phyloP scores from a whole-genome alignment of 1,284 basidiomycete genomes.

The Boletus calvinii region DNA sequence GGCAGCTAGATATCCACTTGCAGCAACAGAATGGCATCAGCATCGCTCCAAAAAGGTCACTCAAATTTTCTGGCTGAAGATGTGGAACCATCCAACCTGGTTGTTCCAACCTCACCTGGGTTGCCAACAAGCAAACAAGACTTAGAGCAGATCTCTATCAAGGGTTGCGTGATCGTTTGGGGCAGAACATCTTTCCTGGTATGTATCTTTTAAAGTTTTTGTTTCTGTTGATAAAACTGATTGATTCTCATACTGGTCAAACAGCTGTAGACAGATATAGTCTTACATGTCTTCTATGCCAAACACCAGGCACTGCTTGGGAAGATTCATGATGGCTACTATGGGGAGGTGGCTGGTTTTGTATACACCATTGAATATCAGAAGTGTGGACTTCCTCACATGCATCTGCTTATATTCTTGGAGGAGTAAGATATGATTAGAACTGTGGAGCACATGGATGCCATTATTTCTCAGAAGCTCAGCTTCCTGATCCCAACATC shows the following conservation, averaged over 20 bases:
- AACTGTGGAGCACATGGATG: conserved; percentile 5
- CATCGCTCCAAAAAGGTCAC: conserved; percentile 16
- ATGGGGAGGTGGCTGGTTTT: no score
- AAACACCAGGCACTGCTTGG: conserved; percentile 41
- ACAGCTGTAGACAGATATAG: conserved; percentile 44
- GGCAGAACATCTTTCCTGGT: conserved; percentile 35
- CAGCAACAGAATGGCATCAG: not conserved
- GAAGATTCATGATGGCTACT: no score
- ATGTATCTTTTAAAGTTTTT: not conserved
- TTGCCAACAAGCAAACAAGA: conserved; percentile 35
- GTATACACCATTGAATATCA: conserved; percentile 21
- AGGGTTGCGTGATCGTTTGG: not conserved
- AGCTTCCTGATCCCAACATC: not conserved
- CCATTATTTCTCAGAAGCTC: not conserved
- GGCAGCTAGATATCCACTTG: conserved; percentile 22
- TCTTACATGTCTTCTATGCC: conserved; percentile 44
- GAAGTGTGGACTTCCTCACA: conserved; percentile 9
- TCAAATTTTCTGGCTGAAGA: conserved; percentile 7
- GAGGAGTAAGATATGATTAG: not conserved
- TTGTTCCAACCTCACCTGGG: conserved; percentile 40
- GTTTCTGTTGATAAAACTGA: not conserved
- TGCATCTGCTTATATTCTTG: conserved; percentile 35
- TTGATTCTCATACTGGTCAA: conserved; percentile 20
- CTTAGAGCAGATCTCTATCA: conserved; percentile 35
- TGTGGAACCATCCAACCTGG: conserved; percentile 26